A percentile compares a stretch with the other conserved stretches of the same genome.
Conservation (phyloP, 306 rosid species). For the Astragalus membranaceus region DNA sequence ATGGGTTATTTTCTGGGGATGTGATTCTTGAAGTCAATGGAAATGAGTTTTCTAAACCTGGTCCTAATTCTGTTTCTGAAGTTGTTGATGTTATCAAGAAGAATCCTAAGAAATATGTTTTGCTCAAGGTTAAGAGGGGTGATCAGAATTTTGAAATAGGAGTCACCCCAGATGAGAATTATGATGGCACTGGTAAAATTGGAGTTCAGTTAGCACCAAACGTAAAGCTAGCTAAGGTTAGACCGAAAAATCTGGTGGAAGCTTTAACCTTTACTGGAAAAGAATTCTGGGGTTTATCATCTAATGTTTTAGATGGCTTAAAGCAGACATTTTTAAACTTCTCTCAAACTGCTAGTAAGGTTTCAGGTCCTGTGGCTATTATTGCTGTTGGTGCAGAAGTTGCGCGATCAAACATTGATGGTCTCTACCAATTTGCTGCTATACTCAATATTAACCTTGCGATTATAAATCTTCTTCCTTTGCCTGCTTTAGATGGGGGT, state of each 20-base stretch:
- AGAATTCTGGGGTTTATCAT: slow-evolving; percentile 74
- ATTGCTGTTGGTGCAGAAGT: slow-evolving; percentile 95
- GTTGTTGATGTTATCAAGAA: slow-evolving; percentile 67
- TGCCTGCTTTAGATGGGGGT: slow-evolving; percentile 92
- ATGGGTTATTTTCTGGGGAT: slow-evolving; percentile 83
- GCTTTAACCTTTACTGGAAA: slow-evolving; percentile 52
- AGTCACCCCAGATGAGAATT: slow-evolving; percentile 83
- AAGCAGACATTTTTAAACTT: slow-evolving; percentile 77
- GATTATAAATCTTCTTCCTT: slow-evolving; percentile 81
- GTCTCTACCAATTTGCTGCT: slow-evolving; percentile 87
- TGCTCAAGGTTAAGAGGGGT: slow-evolving; percentile 71
- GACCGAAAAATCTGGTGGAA: slow-evolving; percentile 46
- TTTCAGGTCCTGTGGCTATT: slow-evolving; percentile 92
- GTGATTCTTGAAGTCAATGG: slow-evolving; percentile 75
- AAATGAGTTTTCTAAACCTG: slow-evolving; percentile 53
- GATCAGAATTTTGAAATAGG: slow-evolving; percentile 47
- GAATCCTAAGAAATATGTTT: slow-evolving; percentile 63
- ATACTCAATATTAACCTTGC: slow-evolving; percentile 82
- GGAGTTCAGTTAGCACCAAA: slow-evolving; percentile 94
- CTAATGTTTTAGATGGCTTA: slow-evolving; percentile 64
- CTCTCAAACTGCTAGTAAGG: slow-evolving; percentile 85
- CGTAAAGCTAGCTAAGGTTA: slow-evolving; percentile 54
- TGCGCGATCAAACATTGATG: slow-evolving; percentile 76
- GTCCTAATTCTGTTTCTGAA: slow-evolving; percentile 62
- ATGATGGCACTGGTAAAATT: slow-evolving; percentile 91